Evolutionary conservation across 73 alveolate species (phyloP), one percentile per base, ranked within the genome.

Genomic region (Tetrahymena borealis): DNA sequence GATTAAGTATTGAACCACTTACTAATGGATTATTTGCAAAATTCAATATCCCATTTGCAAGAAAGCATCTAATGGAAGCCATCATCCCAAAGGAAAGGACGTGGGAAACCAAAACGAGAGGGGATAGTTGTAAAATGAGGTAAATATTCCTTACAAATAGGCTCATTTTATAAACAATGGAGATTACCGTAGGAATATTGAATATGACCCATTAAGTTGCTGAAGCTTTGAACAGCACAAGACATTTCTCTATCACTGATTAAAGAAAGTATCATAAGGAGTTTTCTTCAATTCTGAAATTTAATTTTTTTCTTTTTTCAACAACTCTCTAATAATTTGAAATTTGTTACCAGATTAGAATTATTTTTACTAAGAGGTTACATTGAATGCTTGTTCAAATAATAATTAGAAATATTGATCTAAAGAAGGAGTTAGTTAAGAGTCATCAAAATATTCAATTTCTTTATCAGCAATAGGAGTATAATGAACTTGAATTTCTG

Each of bases 11-110:
- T 97, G 77, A 99, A 43, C 99, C 99, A 99, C 38, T 98, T 96
- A 78, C 95, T 94, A 60, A 98, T 93, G 40, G 97, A 95, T 90
- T 97, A 99, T 94, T 96, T 90, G 93, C 98, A 97, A 35, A 98
- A 91, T 28, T 96, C 96, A 35, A 96, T 96, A 42, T 98, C 96
- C 99, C 99, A 98, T 42, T 96, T 91, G 90, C 99, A 95, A 32
- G 98, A 95, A 38, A 99, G 95, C 93, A 96, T 90, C 77, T 97
- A 95, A 91, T 99, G 99, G 93, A 99, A 99, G 13, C 99, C 99
- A 95, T 99, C 99, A 95, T 99, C 99, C 99, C 99, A 99, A 85
- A 99, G 93, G 96, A 99, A 99, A 8, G 99, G 99, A 43, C 99
- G 77, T 10, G 99, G 99, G 93, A 98, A 98, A 79, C 95, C 97